Conservation (phyloP, 768 basidiomycete genomes). For the Amanita phalloides region DNA sequence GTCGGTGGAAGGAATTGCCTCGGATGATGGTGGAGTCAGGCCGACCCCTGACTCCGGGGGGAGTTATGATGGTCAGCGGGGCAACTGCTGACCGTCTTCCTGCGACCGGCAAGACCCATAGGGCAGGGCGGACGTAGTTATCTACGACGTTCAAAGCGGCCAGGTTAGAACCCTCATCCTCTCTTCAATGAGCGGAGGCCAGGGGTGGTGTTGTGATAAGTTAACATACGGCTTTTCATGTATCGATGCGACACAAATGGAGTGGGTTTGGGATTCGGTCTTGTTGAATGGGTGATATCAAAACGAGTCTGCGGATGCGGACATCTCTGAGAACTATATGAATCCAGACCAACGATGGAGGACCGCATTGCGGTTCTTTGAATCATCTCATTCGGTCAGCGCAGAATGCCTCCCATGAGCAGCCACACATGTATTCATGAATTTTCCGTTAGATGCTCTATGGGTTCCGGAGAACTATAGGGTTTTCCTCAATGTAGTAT, state of each 20-base stretch:
- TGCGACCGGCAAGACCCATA: conserved; percentile 2
- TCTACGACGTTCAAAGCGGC: background rate
- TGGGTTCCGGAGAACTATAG: no score
- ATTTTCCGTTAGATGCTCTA: no score
- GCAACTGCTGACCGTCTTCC: background rate
- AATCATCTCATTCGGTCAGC: no score
- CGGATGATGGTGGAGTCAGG: conserved; percentile 1
- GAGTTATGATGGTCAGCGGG: background rate
- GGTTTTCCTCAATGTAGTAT: no score
- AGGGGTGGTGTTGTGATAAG: background rate
- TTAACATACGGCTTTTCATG: background rate
- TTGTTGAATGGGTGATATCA: background rate
- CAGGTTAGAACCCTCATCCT: conserved; percentile 1
- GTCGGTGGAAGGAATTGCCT: background rate
- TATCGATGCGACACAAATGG: background rate
- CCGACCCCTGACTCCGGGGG: background rate
- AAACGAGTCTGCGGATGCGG: no score
- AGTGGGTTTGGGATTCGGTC: background rate
- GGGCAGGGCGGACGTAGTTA: no score
- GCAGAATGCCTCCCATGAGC: no score
- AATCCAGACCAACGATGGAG: no score
- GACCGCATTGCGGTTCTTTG: no score
- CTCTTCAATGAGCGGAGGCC: background rate
- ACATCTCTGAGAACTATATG: no score
- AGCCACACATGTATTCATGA: no score